Evolutionary conservation across 78 protist genomes (phyloP), one percentile per base, ranked within the genome.

Genomic region (Cavenderia fasciculata): DNA sequence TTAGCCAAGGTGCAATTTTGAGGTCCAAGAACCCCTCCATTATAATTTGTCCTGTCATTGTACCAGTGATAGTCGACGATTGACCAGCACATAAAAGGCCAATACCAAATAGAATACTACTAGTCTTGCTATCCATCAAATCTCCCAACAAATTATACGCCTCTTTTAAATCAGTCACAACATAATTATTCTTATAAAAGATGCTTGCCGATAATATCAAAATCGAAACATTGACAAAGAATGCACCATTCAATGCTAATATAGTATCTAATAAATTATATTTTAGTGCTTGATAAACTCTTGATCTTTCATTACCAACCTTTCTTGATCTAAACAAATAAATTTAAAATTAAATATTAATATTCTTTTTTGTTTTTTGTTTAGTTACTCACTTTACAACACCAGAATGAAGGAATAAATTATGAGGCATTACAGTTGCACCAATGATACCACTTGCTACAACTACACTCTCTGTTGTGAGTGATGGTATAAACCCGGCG

Each of bases 341-440:
- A n/a, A n/a, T n/a, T n/a, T n/a, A n/a, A n/a, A n/a, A n/a, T n/a
- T n/a, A n/a, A n/a, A n/a, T n/a, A n/a, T n/a, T n/a, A n/a, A n/a
- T n/a, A n/a, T n/a, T n/a, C n/a, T n/a, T n/a, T n/a, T n/a, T n/a
- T n/a, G n/a, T n/a, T n/a, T n/a, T n/a, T n/a, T n/a, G n/a, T n/a
- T n/a, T n/a, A n/a, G n/a, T n/a, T n/a, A n/a, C n/a, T n/a, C n/a
- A n/a, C 6, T 75, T 63, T 19, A 87, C 85, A 8, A 49, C 84
- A 47, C 73, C 25, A 25, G 95, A 85, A 43, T 95, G 97, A 27
- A 95, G 68, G 46, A 71, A 94, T 2, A 95, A 2, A 72, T 95
- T 95, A 76, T 95, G 97, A 0, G 97, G 97, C 97, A 95, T 95
- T 16, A 94, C 66, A n/a, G 85, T 78, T 0, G 97, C 96, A 44